These are phyloP conservation scores for Cladosporium sp. DNA, from an alignment of 2,329 filamentous ascomycete species.

Conservation along the genomic window DNA sequence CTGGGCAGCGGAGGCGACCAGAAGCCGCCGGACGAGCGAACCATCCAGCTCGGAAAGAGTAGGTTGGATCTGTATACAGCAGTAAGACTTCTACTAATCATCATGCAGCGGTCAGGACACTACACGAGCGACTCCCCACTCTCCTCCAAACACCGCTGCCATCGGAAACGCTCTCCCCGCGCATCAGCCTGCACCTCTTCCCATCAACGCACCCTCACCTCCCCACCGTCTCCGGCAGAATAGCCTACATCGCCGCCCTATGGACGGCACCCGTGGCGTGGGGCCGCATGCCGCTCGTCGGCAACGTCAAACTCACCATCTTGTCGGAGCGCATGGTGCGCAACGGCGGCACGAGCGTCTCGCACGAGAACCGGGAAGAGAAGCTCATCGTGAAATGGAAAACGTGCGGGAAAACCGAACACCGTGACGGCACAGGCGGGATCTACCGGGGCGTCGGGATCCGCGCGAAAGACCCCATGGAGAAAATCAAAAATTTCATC, in stretches of 20 bases:
- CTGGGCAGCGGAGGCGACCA: constrained; percentile 20
- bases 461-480: constrained; percentile 43
- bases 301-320: constrained; percentile 84
- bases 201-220: constrained; percentile 80
- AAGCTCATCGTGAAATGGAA: constrained; percentile 91
- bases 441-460: constrained; percentile 38
- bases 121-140: constrained; percentile 60
- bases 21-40: constrained; percentile 54
- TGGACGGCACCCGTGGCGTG: constrained; percentile 97
- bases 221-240: constrained; percentile 83
- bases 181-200: constrained; percentile 60
- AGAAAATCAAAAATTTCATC: constrained; percentile 54
- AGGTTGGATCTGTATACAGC: constrained; percentile 20
- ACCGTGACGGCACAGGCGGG: constrained; percentile 40
- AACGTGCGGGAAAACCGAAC: constrained; percentile 55
- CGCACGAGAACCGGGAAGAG: constrained; percentile 49
- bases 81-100: background rate
- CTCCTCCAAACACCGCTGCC: constrained; percentile 59
- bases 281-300: constrained; percentile 86
- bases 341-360: constrained; percentile 43
- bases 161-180: constrained; percentile 58
- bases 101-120: constrained; percentile 50
- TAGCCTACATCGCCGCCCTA: constrained; percentile 86
- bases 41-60: constrained; percentile 61
- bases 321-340: constrained; percentile 80